Evolutionary conservation across 257 asterid species (phyloP).

Genomic region (Linderniella brevidens): DNA sequence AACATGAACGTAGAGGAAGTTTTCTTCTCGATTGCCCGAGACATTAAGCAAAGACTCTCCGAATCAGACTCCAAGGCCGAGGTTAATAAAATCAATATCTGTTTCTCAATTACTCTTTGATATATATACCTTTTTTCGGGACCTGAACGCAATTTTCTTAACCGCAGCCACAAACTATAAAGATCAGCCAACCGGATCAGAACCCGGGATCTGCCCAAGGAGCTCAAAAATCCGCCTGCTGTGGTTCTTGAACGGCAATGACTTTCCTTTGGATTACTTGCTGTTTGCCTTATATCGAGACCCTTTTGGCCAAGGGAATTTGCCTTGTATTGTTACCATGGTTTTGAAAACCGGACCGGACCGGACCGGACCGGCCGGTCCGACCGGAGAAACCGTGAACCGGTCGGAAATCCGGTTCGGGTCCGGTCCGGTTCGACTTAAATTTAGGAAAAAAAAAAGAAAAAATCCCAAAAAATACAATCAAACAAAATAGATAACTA

Average conservation of each 20-base stretch:
- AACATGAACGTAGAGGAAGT: conserved; percentile 83
- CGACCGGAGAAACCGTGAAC: no score
- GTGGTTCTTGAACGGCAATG: conserved; percentile 38
- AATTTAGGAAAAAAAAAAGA: no score
- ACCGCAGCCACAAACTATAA: conserved; percentile 60
- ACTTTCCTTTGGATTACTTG: no score
- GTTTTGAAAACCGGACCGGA: no score
- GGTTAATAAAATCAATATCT: conserved; percentile 18
- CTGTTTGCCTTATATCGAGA: no score
- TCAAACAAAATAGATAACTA: no score
- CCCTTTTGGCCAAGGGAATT: no score
- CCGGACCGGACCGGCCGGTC: no score
- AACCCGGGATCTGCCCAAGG: conserved; percentile 27
- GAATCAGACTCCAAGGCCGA: conserved; percentile 62
- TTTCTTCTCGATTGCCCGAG: conserved; percentile 73
- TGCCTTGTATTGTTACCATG: no score
- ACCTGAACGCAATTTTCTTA: neutral
- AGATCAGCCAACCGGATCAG: conserved; percentile 42
- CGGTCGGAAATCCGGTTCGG: no score
- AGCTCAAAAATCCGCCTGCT: conserved; percentile 70
- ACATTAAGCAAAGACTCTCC: conserved; percentile 73
- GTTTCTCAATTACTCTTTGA: neutral
- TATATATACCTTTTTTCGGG: neutral
- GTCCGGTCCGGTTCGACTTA: no score
- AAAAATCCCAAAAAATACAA: no score